These are phyloP conservation scores for Nidula niveotomentosa DNA, from an alignment of 1,284 basidiomycete genomes.

Conservation along the genomic window DNA sequence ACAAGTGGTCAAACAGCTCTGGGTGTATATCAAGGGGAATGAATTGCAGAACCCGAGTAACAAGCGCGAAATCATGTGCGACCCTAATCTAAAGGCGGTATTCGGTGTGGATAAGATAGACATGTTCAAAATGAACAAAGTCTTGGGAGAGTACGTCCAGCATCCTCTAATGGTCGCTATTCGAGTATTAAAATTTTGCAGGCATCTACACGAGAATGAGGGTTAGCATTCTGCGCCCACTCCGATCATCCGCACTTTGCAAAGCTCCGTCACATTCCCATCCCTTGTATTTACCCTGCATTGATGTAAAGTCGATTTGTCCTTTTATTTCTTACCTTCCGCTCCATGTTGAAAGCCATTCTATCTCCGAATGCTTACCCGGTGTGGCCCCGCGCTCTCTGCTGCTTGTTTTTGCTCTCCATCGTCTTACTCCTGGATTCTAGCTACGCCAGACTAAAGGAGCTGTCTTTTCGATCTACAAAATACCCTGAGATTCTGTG, in stretches of 20 bases:
- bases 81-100: constrained; percentile 63
- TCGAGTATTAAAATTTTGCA: constrained; percentile 5
- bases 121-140: constrained; percentile 89
- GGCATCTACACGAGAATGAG: constrained; percentile 37
- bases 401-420: too few species aligned
- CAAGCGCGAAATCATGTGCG: constrained; percentile 81
- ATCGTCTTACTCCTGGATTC: too few species aligned
- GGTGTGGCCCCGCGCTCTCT: too few species aligned
- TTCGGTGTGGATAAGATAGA: constrained; percentile 79
- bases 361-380: not conserved
- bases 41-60: constrained; percentile 81
- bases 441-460: too few species aligned
- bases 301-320: not conserved
- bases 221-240: not conserved
- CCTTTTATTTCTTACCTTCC: not conserved
- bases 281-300: not conserved
- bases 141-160: constrained; percentile 64
- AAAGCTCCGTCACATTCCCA: not conserved
- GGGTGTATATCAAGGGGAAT: constrained; percentile 82
- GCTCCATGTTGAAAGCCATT: not conserved
- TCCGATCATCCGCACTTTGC: constrained; percentile 3
- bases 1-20: constrained; percentile 86
- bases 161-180: too few species aligned
- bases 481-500: too few species aligned
- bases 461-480: too few species aligned